phyloP scores from a whole-genome alignment of 169 alveolate genomes.

The Theileria equi region DNA sequence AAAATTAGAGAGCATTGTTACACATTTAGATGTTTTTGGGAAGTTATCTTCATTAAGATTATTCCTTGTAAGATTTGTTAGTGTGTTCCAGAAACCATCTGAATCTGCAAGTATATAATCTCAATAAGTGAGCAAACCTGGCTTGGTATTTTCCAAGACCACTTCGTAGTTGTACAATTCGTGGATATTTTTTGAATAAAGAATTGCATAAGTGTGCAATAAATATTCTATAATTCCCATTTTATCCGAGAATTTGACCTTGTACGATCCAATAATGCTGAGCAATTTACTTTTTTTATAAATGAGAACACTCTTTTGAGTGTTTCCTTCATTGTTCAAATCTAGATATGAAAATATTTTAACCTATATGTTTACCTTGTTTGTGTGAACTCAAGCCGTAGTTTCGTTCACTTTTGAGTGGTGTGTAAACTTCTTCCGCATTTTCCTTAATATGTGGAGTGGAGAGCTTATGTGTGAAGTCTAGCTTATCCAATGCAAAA shows the following conservation, averaged over 20 bases:
- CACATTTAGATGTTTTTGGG: conserved; percentile 5
- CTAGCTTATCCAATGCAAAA: too few species aligned
- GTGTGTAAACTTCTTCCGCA: too few species aligned
- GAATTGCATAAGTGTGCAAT: conserved; percentile 50
- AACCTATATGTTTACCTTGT: too few species aligned
- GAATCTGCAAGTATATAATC: conserved; percentile 16
- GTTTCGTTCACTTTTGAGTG: too few species aligned
- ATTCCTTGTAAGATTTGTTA: conserved; percentile 32
- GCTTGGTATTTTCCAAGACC: conserved; percentile 28
- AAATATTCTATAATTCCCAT: conserved; percentile 56
- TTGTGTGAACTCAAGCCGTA: too few species aligned
- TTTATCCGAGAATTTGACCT: conserved; percentile 40
- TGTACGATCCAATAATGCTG: conserved; percentile 32
- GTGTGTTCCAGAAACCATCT: conserved; percentile 15
- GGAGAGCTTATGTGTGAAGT: too few species aligned
- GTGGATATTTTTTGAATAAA: conserved; percentile 27
- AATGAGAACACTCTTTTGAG: background rate
- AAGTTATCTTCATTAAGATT: conserved; percentile 55
- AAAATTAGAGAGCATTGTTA: conserved; percentile 3
- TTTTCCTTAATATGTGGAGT: too few species aligned
- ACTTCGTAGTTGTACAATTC: conserved; percentile 55
- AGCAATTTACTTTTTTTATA: conserved; percentile 38
- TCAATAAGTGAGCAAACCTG: conserved; percentile 16
- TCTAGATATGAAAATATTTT: too few species aligned
- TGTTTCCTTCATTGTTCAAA: conserved; percentile 13